These are phyloP conservation scores for Neurospora tetrasperma DNA, from an alignment of 495 filamentous ascomycete species.

Conservation along the genomic window DNA sequence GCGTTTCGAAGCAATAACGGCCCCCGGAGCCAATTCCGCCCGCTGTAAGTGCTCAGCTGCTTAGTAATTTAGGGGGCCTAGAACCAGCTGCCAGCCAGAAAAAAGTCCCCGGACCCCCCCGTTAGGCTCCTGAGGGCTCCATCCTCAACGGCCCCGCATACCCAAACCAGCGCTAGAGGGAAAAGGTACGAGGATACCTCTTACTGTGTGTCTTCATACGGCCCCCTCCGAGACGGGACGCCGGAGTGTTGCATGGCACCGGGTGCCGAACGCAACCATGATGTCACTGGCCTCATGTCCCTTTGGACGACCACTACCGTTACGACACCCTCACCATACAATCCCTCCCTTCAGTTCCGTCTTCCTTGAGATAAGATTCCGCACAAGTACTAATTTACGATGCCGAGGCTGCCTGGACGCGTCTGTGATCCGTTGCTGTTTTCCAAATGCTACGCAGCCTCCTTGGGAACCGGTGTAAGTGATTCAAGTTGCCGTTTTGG, in stretches of 20 bases:
- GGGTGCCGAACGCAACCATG: neutral
- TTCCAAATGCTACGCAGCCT: neutral
- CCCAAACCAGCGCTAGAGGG: neutral
- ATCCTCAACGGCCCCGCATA: neutral
- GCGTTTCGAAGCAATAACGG: neutral
- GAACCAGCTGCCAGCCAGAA: neutral
- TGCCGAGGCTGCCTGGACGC: neutral
- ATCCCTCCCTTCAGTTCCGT: neutral
- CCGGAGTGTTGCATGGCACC: neutral
- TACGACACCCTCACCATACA: neutral
- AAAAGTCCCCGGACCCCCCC: neutral
- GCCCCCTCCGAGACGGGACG: neutral
- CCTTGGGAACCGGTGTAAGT: neutral
- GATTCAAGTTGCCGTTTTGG: neutral
- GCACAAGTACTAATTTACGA: neutral
- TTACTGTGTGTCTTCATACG: neutral
- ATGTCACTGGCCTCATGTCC: neutral
- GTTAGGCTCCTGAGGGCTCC: neutral
- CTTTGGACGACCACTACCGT: neutral
- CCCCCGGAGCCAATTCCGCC: neutral
- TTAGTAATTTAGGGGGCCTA: neutral
- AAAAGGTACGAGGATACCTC: too few relatives aligned
- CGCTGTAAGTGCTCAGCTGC: neutral
- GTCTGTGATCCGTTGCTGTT: neutral
- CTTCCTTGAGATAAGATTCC: neutral